Evolutionary conservation across 345 rosid species (phyloP), one percentile per base, ranked within the genome.

Genomic region (Camelina neglecta): DNA sequence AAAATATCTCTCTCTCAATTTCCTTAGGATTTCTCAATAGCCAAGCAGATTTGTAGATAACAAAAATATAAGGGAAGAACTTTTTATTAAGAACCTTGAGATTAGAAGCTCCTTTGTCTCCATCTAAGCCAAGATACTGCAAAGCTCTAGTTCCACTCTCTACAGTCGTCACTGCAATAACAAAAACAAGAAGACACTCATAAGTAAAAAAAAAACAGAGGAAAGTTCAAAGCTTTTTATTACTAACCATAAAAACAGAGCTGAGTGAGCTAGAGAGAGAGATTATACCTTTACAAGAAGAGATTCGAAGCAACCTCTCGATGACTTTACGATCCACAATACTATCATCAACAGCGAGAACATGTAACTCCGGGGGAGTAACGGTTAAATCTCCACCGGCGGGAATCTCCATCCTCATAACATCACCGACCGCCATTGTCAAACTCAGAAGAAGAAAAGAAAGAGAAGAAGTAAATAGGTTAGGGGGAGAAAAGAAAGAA

Each of bases 311-410:
- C 93, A 93, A 78, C 33, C 89, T 79, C 71, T 93, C 97, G 16
- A 93, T 89, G 33, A 93, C 88, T 69, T 86, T 91, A 57, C 96
- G 84, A 70, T 93, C 98, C 0, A 91, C 93, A 5, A 80, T 67
- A 49, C 98, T 93, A 73, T 93, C 98, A 50, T 93, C 98, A 0
- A 93, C 98, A 35, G 97, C 98, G 8, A 93, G 98, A 82, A 93
- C 98, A 80, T 93, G 98, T n/a, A 93, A 77, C 77, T 93, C 92
- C 61, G 83, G 85, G 5, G 85, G 68, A 69, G 70, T 42, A 73
- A 68, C 75, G 3, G 74, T 23, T 9, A 77, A 3, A 2, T 85
- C 58, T 26, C 81, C 81, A 33, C 67, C 62, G 7, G 73, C 35
- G 21, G 77, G 73, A 72, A 72, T 51, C 67, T 77, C 77, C 68